Base-by-base conservation (phyloP, 2,329 filamentous ascomycete species). In the Colletotrichum sp. region DNA sequence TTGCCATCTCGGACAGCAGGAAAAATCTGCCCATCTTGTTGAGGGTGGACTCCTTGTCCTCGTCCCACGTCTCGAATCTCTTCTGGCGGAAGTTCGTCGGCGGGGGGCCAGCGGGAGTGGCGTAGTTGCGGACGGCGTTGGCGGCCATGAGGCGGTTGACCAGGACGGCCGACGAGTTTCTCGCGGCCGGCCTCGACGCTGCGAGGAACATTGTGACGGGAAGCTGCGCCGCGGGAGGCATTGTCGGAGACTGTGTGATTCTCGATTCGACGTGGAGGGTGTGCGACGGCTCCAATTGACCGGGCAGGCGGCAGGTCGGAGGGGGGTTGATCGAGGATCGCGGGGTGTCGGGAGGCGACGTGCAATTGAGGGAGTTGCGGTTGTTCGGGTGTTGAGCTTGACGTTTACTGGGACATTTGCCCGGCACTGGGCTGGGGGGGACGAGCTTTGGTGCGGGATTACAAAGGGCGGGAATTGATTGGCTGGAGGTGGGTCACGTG, bases 11-110 rank as follows among this genome's bases (percentile, higher is more conserved):
- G 70, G 95, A 93, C 90, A 99, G 89, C 84, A 99, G 91, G 88
- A 99, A 99, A 90, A 96, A 99, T 85, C 96, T 97, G 81, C 95
- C 96, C 78, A 95, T 90, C 85, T 93, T 94, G 87, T 98, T 95
- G 80, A 98, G 88, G 44, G 94, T 92, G 79, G 90, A 92, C 84
- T 98, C 95, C 78, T 91, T 89, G 79, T 93, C 90, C 85, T 98
- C 92, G 80, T 98, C 93, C 95, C 96, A 99, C 87, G 92, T 88
- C 84, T 93, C 91, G 68, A 91, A 93, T 78, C 89, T 90, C 82
- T 93, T 91, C 81, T 96, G 89, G 80, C 97, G 93, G 90, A 98
- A 98, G 79, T 93, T 93, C 80, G 92, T 88, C 74, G 95, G 94
- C 79, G 95, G 95, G 80, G 95, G 92, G 65, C 96, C 95, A 79